Base-by-base conservation (phyloP, 2,329 filamentous ascomycete genomes). In the Colletotrichum noveboracense region DNA sequence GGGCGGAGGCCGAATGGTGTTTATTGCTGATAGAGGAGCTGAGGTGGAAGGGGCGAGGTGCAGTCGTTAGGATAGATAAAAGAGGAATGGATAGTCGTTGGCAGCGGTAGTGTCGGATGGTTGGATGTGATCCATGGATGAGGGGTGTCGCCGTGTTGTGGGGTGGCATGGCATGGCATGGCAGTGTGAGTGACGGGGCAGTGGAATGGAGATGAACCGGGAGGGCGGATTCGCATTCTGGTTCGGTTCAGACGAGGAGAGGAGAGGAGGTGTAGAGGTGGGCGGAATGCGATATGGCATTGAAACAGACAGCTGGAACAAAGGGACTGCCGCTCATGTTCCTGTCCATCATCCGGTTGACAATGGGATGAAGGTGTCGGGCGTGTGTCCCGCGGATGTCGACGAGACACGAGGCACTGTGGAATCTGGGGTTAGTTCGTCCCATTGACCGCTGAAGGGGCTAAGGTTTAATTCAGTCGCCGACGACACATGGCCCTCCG, bases 351-450 rank as follows among this genome's bases (percentile, higher is more conserved):
- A 66, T 66, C 26, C 62, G 18, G 62, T 21, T 68, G 70, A 73
- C 69, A 73, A 68, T 75, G 73, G 73, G 70, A 75, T 36, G 73
- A 73, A 64, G 64, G 24, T 26, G 24, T 56, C 61, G 28, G 43
- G 43, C 43, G 43, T n/a, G 43, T 52, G 43, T 52, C 43, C 43
- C 43, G 34, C 34, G 16, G 55, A 56, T 30, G 61, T 24, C 32
- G 32, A 43, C 9, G 43, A 73, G 21, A 64, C 71, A 48, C 43
- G 16, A 52, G 38, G 43, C 68, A 55, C 58, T 65, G 68, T n/a
- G 60, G 18, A 75, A 67, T 43, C 58, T 18, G 60, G 68, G 68
- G 60, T 55, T 65, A 58, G 73, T 75, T 75, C 73, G 56, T 75
- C 70, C 64, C 70, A 73, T 72, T 55, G 28, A 32, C 43, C 36